Base-by-base conservation (phyloP, 352 stramenopile species). In the Globisporangium uncinulatum region DNA sequence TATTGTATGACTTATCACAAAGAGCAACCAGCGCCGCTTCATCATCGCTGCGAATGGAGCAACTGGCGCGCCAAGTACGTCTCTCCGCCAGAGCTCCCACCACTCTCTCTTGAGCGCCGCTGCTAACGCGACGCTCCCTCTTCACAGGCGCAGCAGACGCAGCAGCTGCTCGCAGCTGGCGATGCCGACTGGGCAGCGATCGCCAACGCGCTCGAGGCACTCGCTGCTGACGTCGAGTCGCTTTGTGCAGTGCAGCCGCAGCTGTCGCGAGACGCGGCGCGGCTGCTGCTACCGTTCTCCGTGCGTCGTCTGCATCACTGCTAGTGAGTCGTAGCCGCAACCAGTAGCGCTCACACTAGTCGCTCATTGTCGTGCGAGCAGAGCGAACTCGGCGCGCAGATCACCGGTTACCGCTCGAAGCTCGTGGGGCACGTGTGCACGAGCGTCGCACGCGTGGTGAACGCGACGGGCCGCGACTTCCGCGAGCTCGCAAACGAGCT, bases 401-500 rank as follows among this genome's bases (percentile, higher is more conserved):
- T 91, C 19, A 62, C 44, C 2, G 75, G 66, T 9, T 73, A 76
- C 20, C 63, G 76, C 4, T 87, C 78, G 20, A 84, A 70, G 32
- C 63, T 85, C 31, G 78, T 87, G 11, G 70, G 61, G 19, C 65
- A 86, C 14, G 64, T 71, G 51, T 91, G 81, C 52, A 59, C 65
- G 15, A 45, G 69, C 56, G 54, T 91, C 36, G 47, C 62, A 29
- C 69, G 78, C 19, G 81, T 91, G 19, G 64, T 86, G 2, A 68
- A 66, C 21, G 71, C 68, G 13, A 76, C 68, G 24, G 66, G 53
- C n/a, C 46, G 45, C 56, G 69, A 82, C 31, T 87, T 87, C 51
- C 51, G 62, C 47, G 73, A 83, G 2, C 57, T 89, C 31, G 79
- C 82, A 34, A 87, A 86, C n/a, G 63, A 61, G 32, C 37, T 92